Evolutionary conservation across 345 rosid species (phyloP), one percentile per base, ranked within the genome.

Genomic region (Corchorus olitorius): DNA sequence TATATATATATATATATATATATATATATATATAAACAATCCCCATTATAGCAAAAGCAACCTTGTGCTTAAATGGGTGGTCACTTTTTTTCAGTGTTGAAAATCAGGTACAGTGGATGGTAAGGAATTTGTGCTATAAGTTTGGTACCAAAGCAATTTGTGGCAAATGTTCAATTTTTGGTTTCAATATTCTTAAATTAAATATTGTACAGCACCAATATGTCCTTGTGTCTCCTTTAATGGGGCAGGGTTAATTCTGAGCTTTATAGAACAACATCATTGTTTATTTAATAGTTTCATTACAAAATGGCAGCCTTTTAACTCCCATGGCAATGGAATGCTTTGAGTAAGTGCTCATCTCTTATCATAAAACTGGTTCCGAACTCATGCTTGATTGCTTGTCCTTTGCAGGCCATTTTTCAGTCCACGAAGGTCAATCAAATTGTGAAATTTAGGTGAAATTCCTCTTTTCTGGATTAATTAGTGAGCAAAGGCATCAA

Each of bases 381-480:
- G 50, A 48, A 39, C 65, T 64, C 14, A 46, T n/a, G n/a, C n/a
- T n/a, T n/a, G n/a, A n/a, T n/a, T 35, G 43, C 33, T 58, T 84
- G 33, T 69, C 65, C 69, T 77, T 72, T 80, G 19, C 80, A 96
- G 98, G 92, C 92, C 95, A 62, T 92, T 96, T 85, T 96, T 88
- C 90, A 84, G 80, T 76, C 92, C 97, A n/a, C 97, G 98, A 61
- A 78, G 75, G 77, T 79, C 94, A 39, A 84, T 81, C 41, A 73
- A 80, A 53, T 78, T 96, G 81, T 87, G 88, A 49, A 75, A 81
- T 83, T 75, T 96, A 84, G 94, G 90, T 60, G 90, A 91, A 81
- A 86, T 93, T 84, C 89, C 97, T 66, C 88, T 87, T 81, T 88
- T n/a, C n/a, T n/a, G n/a, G n/a, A n/a, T n/a, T n/a, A n/a, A n/a